A percentile compares a stretch with the other conserved stretches of the same genome.
These are phyloP conservation scores for Ascoidea rubescens DNA, from an alignment of 805 yeast species.

Conservation along the genomic window DNA sequence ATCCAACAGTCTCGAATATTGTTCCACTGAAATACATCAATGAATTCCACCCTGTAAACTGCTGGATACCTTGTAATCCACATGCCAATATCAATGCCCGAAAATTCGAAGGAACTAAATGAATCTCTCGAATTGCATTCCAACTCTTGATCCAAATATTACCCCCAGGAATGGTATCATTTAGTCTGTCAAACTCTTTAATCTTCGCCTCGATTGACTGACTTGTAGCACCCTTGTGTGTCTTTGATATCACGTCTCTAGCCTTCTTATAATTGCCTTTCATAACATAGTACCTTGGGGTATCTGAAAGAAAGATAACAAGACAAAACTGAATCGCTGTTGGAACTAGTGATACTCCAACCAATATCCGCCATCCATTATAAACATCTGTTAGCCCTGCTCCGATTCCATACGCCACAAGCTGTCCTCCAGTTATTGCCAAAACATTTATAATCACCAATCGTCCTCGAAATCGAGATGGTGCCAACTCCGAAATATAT, in stretches of 20 bases:
- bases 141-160: constrained; percentile 34
- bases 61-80: constrained; percentile 93
- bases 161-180: constrained; percentile 31
- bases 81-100: constrained; percentile 85
- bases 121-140: constrained; percentile 51
- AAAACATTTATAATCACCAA: constrained; percentile 78
- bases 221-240: constrained; percentile 50
- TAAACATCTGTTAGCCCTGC: constrained; percentile 63
- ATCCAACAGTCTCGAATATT: constrained; percentile 84
- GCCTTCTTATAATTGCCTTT: constrained; percentile 56
- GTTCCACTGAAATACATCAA: constrained; percentile 92
- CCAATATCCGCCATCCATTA: constrained; percentile 89
- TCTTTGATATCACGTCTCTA: constrained; percentile 42
- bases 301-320: constrained; percentile 83
- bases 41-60: constrained; percentile 92
- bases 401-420: constrained; percentile 87
- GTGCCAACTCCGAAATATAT: constrained; percentile 86
- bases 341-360: constrained; percentile 84
- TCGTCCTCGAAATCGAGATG: constrained; percentile 82
- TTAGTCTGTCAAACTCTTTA: constrained; percentile 42
- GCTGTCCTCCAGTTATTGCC: constrained; percentile 90
- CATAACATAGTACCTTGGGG: constrained; percentile 82
- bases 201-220: constrained; percentile 54
- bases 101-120: constrained; percentile 60
- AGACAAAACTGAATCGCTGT: constrained; percentile 63